phyloP scores from a whole-genome alignment of 108 stramenopile genomes.

The Cyclotella distinguenda region DNA sequence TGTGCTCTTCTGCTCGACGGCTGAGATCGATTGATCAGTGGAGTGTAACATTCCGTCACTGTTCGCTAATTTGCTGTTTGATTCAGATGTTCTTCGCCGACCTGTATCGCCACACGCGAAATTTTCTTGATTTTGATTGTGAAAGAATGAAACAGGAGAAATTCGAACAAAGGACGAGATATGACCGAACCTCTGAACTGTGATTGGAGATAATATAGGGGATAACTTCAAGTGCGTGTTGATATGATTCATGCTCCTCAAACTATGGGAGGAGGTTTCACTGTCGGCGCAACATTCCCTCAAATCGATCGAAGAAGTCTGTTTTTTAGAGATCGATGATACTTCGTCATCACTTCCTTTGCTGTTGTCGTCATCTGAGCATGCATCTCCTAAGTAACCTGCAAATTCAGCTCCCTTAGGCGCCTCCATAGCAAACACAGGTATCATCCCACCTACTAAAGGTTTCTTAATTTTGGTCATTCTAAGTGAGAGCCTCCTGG shows the following conservation, averaged over 20 bases:
- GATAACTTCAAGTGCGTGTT: neutral
- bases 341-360: neutral
- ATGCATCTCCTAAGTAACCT: neutral
- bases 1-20: neutral
- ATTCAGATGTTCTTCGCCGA: too few relatives aligned
- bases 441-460: neutral
- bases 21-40: neutral
- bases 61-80: too few relatives aligned
- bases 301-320: too few relatives aligned
- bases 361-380: neutral
- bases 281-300: too few relatives aligned
- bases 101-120: too few relatives aligned
- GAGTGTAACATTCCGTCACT: too few relatives aligned
- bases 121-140: too few relatives aligned
- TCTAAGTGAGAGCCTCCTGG: neutral
- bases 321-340: neutral
- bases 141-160: slow-evolving; percentile 2
- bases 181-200: neutral
- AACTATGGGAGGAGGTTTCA: too few relatives aligned
- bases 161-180: neutral
- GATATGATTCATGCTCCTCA: too few relatives aligned
- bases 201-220: neutral
- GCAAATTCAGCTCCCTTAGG: slow-evolving; percentile 2
- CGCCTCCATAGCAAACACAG: slow-evolving; percentile 9
- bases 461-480: slow-evolving; percentile 8